phyloP scores from a whole-genome alignment of 148 eudicot genomes.

The Arctostaphylos glauca region DNA sequence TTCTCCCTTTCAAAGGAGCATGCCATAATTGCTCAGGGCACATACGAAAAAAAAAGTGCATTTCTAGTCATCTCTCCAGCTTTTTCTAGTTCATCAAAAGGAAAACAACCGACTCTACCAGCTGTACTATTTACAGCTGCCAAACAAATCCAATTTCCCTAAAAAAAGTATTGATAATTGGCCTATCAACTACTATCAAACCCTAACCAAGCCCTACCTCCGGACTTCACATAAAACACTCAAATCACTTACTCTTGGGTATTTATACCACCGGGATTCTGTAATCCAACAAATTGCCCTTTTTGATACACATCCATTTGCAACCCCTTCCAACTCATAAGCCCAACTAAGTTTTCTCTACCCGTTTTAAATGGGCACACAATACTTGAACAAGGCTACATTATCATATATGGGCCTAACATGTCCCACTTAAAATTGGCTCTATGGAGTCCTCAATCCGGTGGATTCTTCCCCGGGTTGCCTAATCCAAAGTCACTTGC shows the following conservation, averaged over 20 bases:
- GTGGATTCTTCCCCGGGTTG: too few relatives aligned
- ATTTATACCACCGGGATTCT: background rate
- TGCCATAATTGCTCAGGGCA: too few relatives aligned
- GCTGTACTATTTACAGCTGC: background rate
- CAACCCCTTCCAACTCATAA: background rate
- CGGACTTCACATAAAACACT: background rate
- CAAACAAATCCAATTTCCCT: background rate
- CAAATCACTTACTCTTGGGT: background rate
- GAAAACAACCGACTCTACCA: background rate
- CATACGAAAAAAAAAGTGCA: background rate
- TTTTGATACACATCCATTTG: background rate
- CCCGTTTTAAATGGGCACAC: background rate
- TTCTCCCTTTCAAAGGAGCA: too few relatives aligned
- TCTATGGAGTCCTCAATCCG: too few relatives aligned
- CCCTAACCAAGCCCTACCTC: background rate
- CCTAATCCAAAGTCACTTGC: too few relatives aligned
- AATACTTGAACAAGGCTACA: background rate
- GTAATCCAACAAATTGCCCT: background rate
- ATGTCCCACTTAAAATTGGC: background rate
- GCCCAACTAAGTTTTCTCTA: background rate
- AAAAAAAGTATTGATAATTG: background rate
- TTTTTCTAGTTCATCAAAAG: background rate
- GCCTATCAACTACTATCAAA: background rate
- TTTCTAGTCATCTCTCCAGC: background rate
- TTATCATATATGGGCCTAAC: background rate